Base-by-base conservation (phyloP, 1,284 basidiomycete genomes). In the Ceratobasidium sp. region DNA sequence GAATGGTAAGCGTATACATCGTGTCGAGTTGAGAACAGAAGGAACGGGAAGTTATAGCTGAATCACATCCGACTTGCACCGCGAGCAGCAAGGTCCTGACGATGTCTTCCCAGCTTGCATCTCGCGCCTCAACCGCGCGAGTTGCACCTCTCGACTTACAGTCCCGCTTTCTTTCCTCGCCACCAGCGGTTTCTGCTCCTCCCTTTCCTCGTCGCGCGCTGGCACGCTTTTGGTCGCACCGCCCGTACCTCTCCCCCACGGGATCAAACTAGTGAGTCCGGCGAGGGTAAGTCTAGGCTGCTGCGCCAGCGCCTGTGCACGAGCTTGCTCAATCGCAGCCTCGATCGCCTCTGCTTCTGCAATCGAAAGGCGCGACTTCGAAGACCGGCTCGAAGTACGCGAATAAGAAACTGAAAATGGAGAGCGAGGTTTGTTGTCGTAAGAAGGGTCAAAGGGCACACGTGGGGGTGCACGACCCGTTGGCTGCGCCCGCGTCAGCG, bases 331-430 rank as follows among this genome's bases (percentile, higher is more conserved):
- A 23, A 73, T 73, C 38, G 70, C 70, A 59, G 70, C 70, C n/a
- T 44, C 64, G 18, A 46, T 48, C n/a, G 57, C 70, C 41, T 73
- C 57, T 16, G 38, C 41, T 23, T 27, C 55, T 27, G 57, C 44
- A 52, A 48, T 62, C 55, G 70, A 73, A 41, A 23, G 23, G 18
- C 59, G 70, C 70, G 68, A 70, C 54, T 57, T 46, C 38, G 70
- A 73, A 59, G 70, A 62, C 70, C 70, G 70, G 70, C 70, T 73
- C 57, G 70, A 73, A 41, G 70, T 73, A 41, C 70, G 70, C 46
- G 70, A 73, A 38, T 73, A 73, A 52, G 35, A 44, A 73, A 73
- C 41, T 20, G 70, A 73, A 64, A 62, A 73, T 30, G 70, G 70
- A 62, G 70, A 73, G 41, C 55, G 38, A 50, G 57, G 27, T 23